A percentile compares a stretch with the other conserved stretches of the same genome.
phyloP scores from a whole-genome alignment of 768 basidiomycete species.

The Leccinum variicolor region DNA sequence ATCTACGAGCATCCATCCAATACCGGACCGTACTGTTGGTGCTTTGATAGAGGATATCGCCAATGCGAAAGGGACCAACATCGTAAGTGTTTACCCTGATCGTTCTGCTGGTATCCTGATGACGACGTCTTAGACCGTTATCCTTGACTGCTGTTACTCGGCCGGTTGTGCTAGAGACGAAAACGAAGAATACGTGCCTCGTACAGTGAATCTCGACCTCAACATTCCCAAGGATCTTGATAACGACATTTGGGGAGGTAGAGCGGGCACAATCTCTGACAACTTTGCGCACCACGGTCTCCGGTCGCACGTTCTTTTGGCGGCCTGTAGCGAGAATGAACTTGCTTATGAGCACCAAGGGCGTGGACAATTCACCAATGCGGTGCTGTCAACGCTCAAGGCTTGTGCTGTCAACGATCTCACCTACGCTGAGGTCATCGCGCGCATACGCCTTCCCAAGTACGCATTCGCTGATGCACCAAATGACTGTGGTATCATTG shows the following conservation, averaged over 20 bases:
- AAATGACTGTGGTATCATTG: background rate
- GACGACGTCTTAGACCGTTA: constrained; percentile 34
- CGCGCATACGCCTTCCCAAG: constrained; percentile 14
- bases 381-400: constrained; percentile 17
- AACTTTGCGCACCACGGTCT: constrained; percentile 28
- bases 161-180: constrained; percentile 32
- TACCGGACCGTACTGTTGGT: constrained; percentile 44
- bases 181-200: constrained; percentile 5
- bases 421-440: constrained; percentile 25
- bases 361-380: constrained; percentile 25
- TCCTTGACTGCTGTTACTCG: constrained; percentile 47
- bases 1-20: constrained; percentile 24
- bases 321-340: constrained; percentile 39
- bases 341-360: constrained; percentile 26
- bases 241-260: constrained; percentile 16
- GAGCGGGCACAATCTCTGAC: constrained; percentile 10
- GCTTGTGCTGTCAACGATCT: constrained; percentile 7
- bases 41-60: constrained; percentile 37
- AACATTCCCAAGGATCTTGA: constrained; percentile 23
- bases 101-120: background rate
- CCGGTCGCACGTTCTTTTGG: constrained; percentile 40
- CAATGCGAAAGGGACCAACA: constrained; percentile 39
- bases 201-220: constrained; percentile 1
- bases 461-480: background rate
- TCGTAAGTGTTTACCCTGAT: constrained; percentile 27